These are phyloP conservation scores for Globisporangium spinosum DNA, from an alignment of 352 stramenopile species.

Conservation along the genomic window DNA sequence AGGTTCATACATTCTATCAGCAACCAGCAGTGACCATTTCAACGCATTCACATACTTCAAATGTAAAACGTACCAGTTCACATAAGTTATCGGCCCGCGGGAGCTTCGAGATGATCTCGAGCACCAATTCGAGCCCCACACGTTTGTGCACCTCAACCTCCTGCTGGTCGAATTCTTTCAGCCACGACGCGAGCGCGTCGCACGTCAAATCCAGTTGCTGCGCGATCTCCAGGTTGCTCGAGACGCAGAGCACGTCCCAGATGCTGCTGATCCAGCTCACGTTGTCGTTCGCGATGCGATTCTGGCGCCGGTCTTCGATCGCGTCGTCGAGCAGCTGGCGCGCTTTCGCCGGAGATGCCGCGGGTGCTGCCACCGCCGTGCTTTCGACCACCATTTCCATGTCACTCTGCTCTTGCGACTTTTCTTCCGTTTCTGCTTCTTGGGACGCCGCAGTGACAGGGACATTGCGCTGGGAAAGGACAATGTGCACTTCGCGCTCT, in stretches of 20 bases:
- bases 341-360: neutral
- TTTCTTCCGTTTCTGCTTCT: conserved; percentile 1
- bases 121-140: conserved; percentile 19
- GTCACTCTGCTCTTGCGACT: neutral
- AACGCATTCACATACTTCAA: neutral
- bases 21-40: neutral
- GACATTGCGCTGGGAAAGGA: conserved; percentile 9
- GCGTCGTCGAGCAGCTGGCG: conserved; percentile 19
- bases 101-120: conserved; percentile 20
- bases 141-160: conserved; percentile 11
- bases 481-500: conserved; percentile 7
- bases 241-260: conserved; percentile 30
- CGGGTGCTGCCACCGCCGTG: no score
- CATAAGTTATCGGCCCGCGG: conserved; percentile 4
- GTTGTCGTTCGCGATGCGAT: conserved; percentile 14
- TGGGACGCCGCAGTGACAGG: neutral
- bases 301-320: conserved; percentile 25
- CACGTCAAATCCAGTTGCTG: conserved; percentile 37
- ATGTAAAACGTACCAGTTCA: conserved; percentile 15
- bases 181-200: conserved; percentile 37
- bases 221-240: conserved; percentile 26
- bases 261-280: conserved; percentile 29
- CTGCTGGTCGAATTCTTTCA: conserved; percentile 13
- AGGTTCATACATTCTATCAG: neutral
- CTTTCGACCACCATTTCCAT: neutral